phyloP scores from a whole-genome alignment of 1,284 basidiomycete species.

The Cryptococcus sp. region DNA sequence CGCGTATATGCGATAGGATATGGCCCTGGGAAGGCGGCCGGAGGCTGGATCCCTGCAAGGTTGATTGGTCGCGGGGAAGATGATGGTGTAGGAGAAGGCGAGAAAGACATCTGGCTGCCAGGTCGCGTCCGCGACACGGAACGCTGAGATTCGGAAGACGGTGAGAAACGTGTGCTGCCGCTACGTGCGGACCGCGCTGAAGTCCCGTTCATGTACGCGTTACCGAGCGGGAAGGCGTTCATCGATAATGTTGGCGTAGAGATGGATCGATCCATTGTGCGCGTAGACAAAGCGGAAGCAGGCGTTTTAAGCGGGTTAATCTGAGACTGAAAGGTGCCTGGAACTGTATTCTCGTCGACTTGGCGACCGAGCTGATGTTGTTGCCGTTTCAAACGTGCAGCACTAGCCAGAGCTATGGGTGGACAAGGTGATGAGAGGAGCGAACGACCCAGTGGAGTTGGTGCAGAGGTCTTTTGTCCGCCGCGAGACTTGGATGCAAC shows the following conservation, averaged over 20 bases:
- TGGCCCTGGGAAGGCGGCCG: constrained; percentile 18
- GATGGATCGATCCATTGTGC: constrained; percentile 18
- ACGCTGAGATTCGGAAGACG: constrained; percentile 9
- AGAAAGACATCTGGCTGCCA: constrained; percentile 8
- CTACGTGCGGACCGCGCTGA: neutral
- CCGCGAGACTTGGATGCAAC: neutral
- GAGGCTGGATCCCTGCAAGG: constrained; percentile 25
- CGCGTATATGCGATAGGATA: constrained; percentile 20
- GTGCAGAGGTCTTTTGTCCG: neutral
- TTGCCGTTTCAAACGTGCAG: neutral
- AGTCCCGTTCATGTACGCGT: neutral
- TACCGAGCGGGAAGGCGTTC: constrained; percentile 4
- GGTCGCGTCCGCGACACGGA: constrained; percentile 2
- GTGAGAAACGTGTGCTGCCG: constrained; percentile 9
- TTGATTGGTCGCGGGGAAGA: constrained; percentile 6
- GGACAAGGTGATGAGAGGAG: neutral
- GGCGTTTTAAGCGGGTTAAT: constrained; percentile 9
- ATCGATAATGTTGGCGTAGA: constrained; percentile 11
- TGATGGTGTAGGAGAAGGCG: constrained; percentile 9
- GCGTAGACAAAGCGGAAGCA: constrained; percentile 4
- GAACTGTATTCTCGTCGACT: neutral
- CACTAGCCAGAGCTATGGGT: neutral
- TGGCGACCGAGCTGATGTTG: neutral
- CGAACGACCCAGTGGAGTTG: neutral
- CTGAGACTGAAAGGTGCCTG: neutral